A percentile compares a stretch with the other conserved stretches of the same genome.
Evolutionary conservation across 2,329 filamentous ascomycete species (phyloP).

Genomic region (Aspergillus uvarum): DNA sequence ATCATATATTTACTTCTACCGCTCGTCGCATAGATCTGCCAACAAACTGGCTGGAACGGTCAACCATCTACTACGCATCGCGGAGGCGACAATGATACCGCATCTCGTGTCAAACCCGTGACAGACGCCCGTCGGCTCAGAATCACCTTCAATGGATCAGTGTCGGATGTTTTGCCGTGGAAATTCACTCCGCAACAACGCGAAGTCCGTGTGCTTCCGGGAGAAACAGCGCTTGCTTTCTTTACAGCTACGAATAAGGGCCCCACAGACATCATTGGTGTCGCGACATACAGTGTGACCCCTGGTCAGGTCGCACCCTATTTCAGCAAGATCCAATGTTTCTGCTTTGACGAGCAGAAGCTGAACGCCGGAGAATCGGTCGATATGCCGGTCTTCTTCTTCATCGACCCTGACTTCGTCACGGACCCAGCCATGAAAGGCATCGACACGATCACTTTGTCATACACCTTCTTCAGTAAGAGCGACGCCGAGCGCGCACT

Average conservation of each 20-base stretch:
- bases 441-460: conserved; percentile 92
- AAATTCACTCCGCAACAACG: conserved; percentile 96
- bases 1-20: conserved; percentile 1
- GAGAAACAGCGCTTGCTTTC: conserved; percentile 94
- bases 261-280: conserved; percentile 90
- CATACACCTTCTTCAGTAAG: conserved; percentile 98
- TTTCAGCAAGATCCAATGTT: conserved; percentile 99
- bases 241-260: conserved; percentile 95
- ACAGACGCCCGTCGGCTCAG: conserved; percentile 79
- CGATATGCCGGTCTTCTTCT: conserved; percentile 99
- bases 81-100: conserved; percentile 66
- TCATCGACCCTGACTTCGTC: conserved; percentile 92
- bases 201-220: conserved; percentile 90
- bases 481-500: neutral
- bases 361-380: conserved; percentile 94
- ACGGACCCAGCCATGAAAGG: conserved; percentile 90
- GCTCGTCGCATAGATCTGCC: conserved; percentile 44
- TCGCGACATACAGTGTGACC: conserved; percentile 96
- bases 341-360: conserved; percentile 97
- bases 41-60: conserved; percentile 74
- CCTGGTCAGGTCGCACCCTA: conserved; percentile 94
- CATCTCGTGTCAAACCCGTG: conserved; percentile 76
- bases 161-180: conserved; percentile 94
- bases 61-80: conserved; percentile 81
- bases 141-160: conserved; percentile 93